Base-by-base conservation (phyloP, 495 filamentous ascomycete species). In the Podospora didyma region DNA sequence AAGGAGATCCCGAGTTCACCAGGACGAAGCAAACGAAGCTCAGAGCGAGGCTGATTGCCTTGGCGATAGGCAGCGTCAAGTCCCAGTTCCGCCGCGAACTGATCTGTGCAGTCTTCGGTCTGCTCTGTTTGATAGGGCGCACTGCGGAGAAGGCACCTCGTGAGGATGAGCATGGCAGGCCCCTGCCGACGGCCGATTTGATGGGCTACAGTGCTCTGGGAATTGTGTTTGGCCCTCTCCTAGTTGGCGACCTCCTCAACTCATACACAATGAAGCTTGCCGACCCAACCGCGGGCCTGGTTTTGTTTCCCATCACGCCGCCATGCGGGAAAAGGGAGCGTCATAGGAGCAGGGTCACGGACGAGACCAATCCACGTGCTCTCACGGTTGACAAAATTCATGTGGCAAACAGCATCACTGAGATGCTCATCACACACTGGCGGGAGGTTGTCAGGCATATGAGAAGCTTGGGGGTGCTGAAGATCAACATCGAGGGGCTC, bases 21-120 rank as follows among this genome's bases (percentile, higher is more conserved):
- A 68, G 69, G 54, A 76, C 79, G 11, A 81, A 76, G 58, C 72
- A 79, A 35, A 77, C 67, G 42, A 81, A 75, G 62, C 69, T 84
- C 42, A 75, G 79, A 28, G 82, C 83, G 21, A 77, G 81, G 28
- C 72, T 88, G 31, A 85, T 87, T 56, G 86, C 85, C n/a, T 71
- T 87, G 24, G 83, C 82, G 2, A 76, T 88, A 39, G 69, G 77
- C 3, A 77, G 78, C 7, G 69, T 85, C 47, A 71, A 65, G 51
- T 84, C 84, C 22, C 77, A 78, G 50, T 81, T 80, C 52, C 76
- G 81, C n/a, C 72, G 83, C 7, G 79, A 85, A 49, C 68, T 88
- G 21, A 85, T 88, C 49, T 86, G 81, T 61, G 82, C 83, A 23
- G 83, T 88, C 1, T 83, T 88, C 60, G 85, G 85, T 16, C 72